Evolutionary conservation across 2,329 filamentous ascomycete species (phyloP), one percentile per base, ranked within the genome.

Genomic region (Dichotomopilus funicola): DNA sequence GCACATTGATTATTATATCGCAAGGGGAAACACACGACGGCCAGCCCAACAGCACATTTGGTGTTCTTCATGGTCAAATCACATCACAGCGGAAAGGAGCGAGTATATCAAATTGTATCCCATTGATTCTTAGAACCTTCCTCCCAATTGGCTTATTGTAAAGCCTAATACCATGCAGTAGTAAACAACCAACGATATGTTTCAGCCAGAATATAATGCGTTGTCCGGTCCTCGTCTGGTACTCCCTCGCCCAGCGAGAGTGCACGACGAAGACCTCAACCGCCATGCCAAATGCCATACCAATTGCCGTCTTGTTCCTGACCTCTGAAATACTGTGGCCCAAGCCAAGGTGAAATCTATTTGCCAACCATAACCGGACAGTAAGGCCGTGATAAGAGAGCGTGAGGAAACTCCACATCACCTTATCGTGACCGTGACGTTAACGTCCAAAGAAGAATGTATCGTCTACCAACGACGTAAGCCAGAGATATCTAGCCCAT

Each of bases 121-220:
- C 49, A 51, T 51, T 51, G 40, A 11, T 27, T 27, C 19, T 27
- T 35, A 51, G n/a, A 56, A 11, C 57, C 50, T 56, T 56, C 57
- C 57, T 59, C 57, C 57, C 57, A 59, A 19, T 56, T 56, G 41
- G 51, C 57, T 51, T 53, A 41, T 11, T 46, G 10, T 11, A 19
- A 27, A 54, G 45, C 45, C 37, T 38, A 49, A 45, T 54, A 37
- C 51, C 52, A 36, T 43, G 27, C 40, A 49, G 8, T 31, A 43
- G 31, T 34, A 44, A 12, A 27, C 48, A 38, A 49, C 12, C 13
- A 11, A 37, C 33, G 10, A 5, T 13, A 19, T 12, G 36, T 9
- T 9, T 10, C 2, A 34, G 41, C 27, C 37, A 19, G 13, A 11
- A 49, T 40, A 49, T n/a, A n/a, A n/a, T n/a, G n/a, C n/a, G 7